Percentiles rank a stretch among this genome's conserved stretches.
These are phyloP conservation scores for Phytophthora crassamura DNA, from an alignment of 352 stramenopile genomes.

Conservation along the genomic window DNA sequence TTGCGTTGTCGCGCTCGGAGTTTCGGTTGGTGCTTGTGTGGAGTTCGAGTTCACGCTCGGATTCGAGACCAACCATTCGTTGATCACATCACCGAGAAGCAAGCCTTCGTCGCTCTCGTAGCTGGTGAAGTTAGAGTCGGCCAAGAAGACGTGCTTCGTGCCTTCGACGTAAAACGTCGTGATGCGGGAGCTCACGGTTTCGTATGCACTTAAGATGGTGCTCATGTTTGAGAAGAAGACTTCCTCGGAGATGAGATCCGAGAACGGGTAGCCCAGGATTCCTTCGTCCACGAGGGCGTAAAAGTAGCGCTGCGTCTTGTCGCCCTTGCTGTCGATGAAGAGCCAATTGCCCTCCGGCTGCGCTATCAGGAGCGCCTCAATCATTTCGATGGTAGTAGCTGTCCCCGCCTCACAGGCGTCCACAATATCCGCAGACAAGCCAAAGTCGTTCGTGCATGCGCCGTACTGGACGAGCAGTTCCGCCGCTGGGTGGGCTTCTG, in stretches of 20 bases:
- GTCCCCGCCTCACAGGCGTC: constrained; percentile 50
- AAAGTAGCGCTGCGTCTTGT: constrained; percentile 65
- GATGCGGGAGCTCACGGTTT: constrained; percentile 34
- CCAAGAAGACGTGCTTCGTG: constrained; percentile 39
- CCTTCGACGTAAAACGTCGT: constrained; percentile 42
- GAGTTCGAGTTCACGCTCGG: constrained; percentile 28
- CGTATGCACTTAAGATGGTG: constrained; percentile 41
- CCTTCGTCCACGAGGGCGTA: constrained; percentile 64
- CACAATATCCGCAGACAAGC: constrained; percentile 44
- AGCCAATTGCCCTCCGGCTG: constrained; percentile 57
- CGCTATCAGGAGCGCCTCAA: constrained; percentile 45
- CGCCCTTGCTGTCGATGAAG: constrained; percentile 66
- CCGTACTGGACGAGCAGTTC: constrained; percentile 52
- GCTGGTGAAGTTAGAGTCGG: constrained; percentile 32
- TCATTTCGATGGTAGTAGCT: constrained; percentile 43
- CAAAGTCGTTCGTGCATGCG: constrained; percentile 36
- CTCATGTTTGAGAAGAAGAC: constrained; percentile 55
- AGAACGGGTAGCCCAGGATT: constrained; percentile 64
- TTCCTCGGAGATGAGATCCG: constrained; percentile 51
- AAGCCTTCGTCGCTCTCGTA: constrained; percentile 36
- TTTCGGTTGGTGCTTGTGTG: constrained; percentile 13
- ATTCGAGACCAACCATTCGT: constrained; percentile 39
- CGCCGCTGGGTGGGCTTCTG: constrained; percentile 39
- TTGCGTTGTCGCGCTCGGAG: constrained; percentile 1
- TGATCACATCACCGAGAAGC: constrained; percentile 38